phyloP scores from a whole-genome alignment of 352 stramenopile species.

The Globisporangium nunn region DNA sequence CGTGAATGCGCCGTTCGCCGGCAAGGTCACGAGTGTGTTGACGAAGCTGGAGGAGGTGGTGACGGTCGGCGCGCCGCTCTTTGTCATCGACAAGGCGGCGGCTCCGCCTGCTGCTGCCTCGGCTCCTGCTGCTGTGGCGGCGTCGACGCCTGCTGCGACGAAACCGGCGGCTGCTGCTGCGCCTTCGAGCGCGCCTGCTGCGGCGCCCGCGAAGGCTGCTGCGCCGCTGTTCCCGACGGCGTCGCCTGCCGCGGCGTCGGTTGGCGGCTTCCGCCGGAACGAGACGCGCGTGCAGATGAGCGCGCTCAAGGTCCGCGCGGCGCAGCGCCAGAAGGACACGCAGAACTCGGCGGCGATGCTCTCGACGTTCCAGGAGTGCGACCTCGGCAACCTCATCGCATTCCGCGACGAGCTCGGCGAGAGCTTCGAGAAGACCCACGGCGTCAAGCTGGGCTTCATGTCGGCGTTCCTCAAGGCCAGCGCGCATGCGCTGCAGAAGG shows the following conservation, averaged over 20 bases:
- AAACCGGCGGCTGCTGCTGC: conserved; percentile 17
- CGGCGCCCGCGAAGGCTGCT: conserved; percentile 17
- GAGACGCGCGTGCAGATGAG: conserved; percentile 93
- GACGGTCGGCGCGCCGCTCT: conserved; percentile 90
- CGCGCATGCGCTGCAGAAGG: conserved; percentile 86
- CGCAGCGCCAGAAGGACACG: conserved; percentile 95
- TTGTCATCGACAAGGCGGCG: conserved; percentile 86
- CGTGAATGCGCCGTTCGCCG: conserved; percentile 86
- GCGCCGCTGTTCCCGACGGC: conserved; percentile 4
- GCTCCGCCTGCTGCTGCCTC: conserved; percentile 11
- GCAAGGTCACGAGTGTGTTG: conserved; percentile 90
- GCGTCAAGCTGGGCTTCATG: conserved; percentile 98
- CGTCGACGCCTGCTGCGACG: conserved; percentile 9
- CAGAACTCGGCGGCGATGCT: conserved; percentile 98
- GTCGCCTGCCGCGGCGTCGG: conserved; percentile 6
- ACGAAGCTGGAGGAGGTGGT: conserved; percentile 95
- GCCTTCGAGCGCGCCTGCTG: conserved; percentile 12
- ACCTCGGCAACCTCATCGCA: conserved; percentile 95
- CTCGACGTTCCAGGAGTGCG: conserved; percentile 98
- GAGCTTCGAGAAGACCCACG: conserved; percentile 95
- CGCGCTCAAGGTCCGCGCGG: conserved; percentile 92
- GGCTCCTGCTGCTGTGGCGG: conserved; percentile 4
- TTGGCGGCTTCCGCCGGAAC: conserved; percentile 45
- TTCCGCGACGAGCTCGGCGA: conserved; percentile 88
- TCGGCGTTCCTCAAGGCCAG: conserved; percentile 96